Conservation (phyloP, 2,329 filamentous ascomycete species). For the Orbilia oligospora region DNA sequence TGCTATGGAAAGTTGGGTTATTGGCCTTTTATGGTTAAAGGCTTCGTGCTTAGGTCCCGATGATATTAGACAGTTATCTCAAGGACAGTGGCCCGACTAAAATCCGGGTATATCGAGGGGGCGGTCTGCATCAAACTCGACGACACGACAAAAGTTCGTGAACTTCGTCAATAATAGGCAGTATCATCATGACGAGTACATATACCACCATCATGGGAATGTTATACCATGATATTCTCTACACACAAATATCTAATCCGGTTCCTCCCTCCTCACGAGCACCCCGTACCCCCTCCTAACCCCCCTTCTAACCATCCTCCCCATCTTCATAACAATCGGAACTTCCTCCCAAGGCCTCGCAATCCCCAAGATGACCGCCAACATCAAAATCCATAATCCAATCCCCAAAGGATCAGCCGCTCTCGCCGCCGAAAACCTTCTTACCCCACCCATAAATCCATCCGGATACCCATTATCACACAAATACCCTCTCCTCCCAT, state of each 20-base stretch:
- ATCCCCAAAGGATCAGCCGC: constrained; percentile 52
- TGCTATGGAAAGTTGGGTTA: too few relatives aligned
- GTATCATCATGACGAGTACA: too few relatives aligned
- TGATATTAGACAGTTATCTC: background rate
- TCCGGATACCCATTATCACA: constrained; percentile 54
- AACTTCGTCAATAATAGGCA: too few relatives aligned
- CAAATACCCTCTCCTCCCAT: constrained; percentile 23
- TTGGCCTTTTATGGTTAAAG: background rate
- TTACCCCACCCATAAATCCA: constrained; percentile 39
- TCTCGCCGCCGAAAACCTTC: constrained; percentile 45
- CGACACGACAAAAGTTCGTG: too few relatives aligned
- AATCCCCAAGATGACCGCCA: constrained; percentile 25
- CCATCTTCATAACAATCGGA: constrained; percentile 27
- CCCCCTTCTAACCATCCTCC: constrained; percentile 30
- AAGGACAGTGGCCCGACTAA: background rate
- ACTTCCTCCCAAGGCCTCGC: constrained; percentile 57
- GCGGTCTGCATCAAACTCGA: too few relatives aligned
- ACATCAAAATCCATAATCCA: constrained; percentile 36
- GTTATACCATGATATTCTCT: too few relatives aligned
- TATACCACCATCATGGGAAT: too few relatives aligned
- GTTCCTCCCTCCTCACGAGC: background rate
- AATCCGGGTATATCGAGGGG: background rate
- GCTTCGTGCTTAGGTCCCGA: background rate
- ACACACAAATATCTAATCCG: background rate
- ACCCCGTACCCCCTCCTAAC: constrained; percentile 18